These are phyloP conservation scores for Jackrogersella multiformis DNA, from an alignment of 495 filamentous ascomycete genomes.

Conservation along the genomic window DNA sequence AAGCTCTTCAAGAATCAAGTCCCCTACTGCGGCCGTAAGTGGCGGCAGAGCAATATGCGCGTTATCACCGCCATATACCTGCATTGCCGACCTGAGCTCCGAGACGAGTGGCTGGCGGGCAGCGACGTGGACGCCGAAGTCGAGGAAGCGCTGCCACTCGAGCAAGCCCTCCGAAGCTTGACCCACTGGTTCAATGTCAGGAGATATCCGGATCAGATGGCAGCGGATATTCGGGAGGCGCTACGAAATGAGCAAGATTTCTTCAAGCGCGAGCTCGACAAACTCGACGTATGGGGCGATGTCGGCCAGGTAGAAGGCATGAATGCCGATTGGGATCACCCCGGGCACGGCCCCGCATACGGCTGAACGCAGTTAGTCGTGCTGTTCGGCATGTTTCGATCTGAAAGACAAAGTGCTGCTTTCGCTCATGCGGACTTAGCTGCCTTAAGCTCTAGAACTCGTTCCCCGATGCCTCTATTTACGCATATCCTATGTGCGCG, in stretches of 20 bases:
- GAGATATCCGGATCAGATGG: constrained; percentile 82
- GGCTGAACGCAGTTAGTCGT: constrained; percentile 18
- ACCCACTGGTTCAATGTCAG: constrained; percentile 94
- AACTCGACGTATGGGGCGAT: constrained; percentile 67
- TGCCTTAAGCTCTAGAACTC: neutral
- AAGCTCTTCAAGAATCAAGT: constrained; percentile 99
- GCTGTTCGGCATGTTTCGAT: constrained; percentile 3
- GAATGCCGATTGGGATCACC: constrained; percentile 46
- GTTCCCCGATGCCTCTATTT: neutral
- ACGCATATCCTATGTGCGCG: neutral
- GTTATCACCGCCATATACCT: constrained; percentile 97
- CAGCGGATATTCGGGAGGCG: constrained; percentile 67
- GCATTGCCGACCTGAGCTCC: constrained; percentile 87
- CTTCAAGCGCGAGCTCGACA: constrained; percentile 88
- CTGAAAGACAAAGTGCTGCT: neutral
- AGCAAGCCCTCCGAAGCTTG: constrained; percentile 85
- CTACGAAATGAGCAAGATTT: constrained; percentile 87
- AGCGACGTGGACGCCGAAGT: constrained; percentile 91
- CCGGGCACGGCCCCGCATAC: constrained; percentile 34
- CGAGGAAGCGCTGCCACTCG: constrained; percentile 87
- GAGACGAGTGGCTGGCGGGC: constrained; percentile 95
- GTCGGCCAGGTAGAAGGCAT: constrained; percentile 47
- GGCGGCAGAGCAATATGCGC: constrained; percentile 97
- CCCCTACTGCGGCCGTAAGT: constrained; percentile 96
- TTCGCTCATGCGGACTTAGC: neutral